Conservation (phyloP, 2,329 filamentous ascomycete genomes). For the Proliferodiscus dingleyae region DNA sequence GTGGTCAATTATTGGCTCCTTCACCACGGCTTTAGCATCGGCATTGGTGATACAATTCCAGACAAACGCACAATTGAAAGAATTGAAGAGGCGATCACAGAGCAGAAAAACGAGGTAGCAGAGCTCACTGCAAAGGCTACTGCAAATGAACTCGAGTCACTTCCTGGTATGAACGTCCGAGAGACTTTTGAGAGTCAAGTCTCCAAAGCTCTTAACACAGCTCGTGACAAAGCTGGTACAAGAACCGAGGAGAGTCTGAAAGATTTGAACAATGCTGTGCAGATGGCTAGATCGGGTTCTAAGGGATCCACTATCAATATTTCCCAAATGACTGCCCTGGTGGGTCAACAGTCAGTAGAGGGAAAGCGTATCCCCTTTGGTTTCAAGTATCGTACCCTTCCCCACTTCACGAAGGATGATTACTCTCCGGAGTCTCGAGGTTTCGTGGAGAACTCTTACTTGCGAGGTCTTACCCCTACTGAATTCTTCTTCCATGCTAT, state of each 20-base stretch:
- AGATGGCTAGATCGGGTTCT: conserved; percentile 93
- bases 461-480: conserved; percentile 87
- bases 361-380: conserved; percentile 98
- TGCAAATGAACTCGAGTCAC: conserved; percentile 80
- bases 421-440: conserved; percentile 96
- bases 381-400: conserved; percentile 95
- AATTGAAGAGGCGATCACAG: conserved; percentile 76
- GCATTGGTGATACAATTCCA: conserved; percentile 96
- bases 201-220: conserved; percentile 86
- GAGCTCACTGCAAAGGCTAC: conserved; percentile 73
- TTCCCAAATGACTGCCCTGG: conserved; percentile 97
- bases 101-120: conserved; percentile 77
- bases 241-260: conserved; percentile 89
- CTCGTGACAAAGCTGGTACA: conserved; percentile 93
- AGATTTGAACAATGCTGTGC: conserved; percentile 92
- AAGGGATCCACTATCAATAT: conserved; percentile 99
- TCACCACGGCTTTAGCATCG: conserved; percentile 95
- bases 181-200: conserved; percentile 98
- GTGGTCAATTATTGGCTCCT: conserved; percentile 97
- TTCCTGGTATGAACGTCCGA: conserved; percentile 97
- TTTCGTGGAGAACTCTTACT: conserved; percentile 97
- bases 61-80: conserved; percentile 78
- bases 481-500: conserved; percentile 99
- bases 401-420: conserved; percentile 98
- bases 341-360: conserved; percentile 97